Conservation (phyloP, 768 basidiomycete genomes). For the Rhodotorula paludigena region DNA sequence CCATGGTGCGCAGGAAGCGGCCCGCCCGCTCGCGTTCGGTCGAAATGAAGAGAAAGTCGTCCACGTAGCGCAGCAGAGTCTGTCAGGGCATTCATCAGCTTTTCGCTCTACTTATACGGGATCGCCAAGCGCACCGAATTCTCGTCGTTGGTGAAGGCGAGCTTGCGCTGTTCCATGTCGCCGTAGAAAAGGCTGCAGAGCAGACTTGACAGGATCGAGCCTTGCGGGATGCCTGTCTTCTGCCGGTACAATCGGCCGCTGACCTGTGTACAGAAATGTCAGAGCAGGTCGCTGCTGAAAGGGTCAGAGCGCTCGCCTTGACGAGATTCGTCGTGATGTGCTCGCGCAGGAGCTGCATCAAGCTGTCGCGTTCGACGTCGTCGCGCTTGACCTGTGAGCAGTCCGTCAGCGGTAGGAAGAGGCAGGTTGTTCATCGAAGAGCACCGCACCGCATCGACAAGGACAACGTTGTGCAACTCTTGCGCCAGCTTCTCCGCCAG, state of each 20-base stretch:
- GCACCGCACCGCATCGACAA: conserved; percentile 69
- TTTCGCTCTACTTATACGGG: background rate
- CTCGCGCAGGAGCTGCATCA: conserved; percentile 71
- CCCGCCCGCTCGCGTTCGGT: conserved; percentile 59
- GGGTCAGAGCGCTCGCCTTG: conserved; percentile 55
- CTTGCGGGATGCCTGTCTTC: conserved; percentile 92
- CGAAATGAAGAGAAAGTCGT: conserved; percentile 88
- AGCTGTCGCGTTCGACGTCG: conserved; percentile 55
- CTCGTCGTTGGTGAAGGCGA: conserved; percentile 54
- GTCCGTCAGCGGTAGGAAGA: background rate
- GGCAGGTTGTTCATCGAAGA: background rate
- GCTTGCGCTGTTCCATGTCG: conserved; percentile 66
- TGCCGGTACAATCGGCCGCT: conserved; percentile 76
- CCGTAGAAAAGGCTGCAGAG: conserved; percentile 88
- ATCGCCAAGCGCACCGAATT: conserved; percentile 57
- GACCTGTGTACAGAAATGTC: conserved; percentile 55
- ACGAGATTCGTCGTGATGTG: conserved; percentile 91
- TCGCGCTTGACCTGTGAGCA: conserved; percentile 55
- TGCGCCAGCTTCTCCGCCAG: conserved; percentile 65
- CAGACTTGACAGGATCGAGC: conserved; percentile 89
- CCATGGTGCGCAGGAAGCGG: conserved; percentile 71
- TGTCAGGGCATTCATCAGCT: conserved; percentile 43
- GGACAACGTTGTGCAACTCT: conserved; percentile 66
- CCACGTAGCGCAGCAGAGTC: conserved; percentile 79
- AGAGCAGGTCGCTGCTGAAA: background rate